Base-by-base conservation (phyloP, 2,329 filamentous ascomycete species). In the Pseudogymnoascus sp. region DNA sequence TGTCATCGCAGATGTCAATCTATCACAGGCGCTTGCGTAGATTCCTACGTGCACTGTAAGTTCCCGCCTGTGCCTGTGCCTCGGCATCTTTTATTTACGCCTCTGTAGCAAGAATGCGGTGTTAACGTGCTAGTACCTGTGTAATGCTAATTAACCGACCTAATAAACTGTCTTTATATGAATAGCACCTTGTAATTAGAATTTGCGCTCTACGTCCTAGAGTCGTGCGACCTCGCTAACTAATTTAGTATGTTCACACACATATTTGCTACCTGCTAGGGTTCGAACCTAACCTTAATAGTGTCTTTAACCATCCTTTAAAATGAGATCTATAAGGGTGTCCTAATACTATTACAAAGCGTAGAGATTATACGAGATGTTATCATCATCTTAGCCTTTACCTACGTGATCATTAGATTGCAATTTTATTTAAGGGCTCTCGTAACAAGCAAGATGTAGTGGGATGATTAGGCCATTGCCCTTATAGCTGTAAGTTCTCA, bases 391-490 rank as follows among this genome's bases (percentile, higher is more conserved):
- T 46, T 64, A 14, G 61, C 60, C 2, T 38, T 69, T 31, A 66
- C 63, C n/a, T 66, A 65, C 28, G 60, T 62, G 12, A 44, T 67
- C 8, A 34, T 69, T 2, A 21, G 62, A 1, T 40, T 69, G 42
- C 60, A 67, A 34, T 60, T 68, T 11, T 25, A 66, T n/a, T 68
- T 67, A 0, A 65, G 68, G 31, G 31, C 37, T 23, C 40, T 53
- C 16, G 62, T 69, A 12, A 60, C 65, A 10, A 36, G 42, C 16
- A 59, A 21, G n/a, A 21, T 68, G 5, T 66, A 65, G 64, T 67
- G 63, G 62, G 68, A 69, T 65, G 67, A 68, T 53, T 66, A 61
- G 63, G 56, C 62, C 4, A 31, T 67, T 8, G 37, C 62, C 6
- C 5, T 64, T 14, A 21, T 64, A 14, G 60, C 62, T 11, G 66